Percentiles rank a stretch among this genome's conserved stretches.
phyloP scores from a whole-genome alignment of 768 basidiomycete species.

The Tremella yokohamensis region DNA sequence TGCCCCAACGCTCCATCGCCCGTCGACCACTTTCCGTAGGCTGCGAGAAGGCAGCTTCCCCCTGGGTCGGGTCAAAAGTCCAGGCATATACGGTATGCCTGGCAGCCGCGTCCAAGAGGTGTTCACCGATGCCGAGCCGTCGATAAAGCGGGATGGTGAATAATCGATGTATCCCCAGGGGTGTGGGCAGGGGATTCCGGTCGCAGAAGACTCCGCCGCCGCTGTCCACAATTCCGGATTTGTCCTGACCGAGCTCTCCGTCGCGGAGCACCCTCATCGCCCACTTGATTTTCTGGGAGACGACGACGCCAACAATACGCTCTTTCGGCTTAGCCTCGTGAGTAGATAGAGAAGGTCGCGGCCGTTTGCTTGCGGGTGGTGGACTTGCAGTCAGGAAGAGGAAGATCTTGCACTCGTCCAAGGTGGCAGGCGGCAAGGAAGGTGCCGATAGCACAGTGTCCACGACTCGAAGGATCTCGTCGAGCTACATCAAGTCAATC shows the following conservation, averaged over 20 bases:
- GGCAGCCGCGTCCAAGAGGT: conserved; percentile 37
- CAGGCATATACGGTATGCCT: conserved; percentile 43
- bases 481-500: conserved; percentile 26
- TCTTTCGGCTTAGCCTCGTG: conserved; percentile 20
- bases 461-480: conserved; percentile 45
- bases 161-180: conserved; percentile 47
- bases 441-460: conserved; percentile 48
- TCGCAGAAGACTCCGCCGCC: conserved; percentile 45
- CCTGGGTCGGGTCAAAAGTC: conserved; percentile 26
- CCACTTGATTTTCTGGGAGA: conserved; percentile 45
- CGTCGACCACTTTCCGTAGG: conserved; percentile 44
- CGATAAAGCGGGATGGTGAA: conserved; percentile 45
- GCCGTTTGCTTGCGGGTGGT: conserved; percentile 29
- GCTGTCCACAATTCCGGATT: conserved; percentile 19
- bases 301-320: conserved; percentile 43
- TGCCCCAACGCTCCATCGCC: conserved; percentile 47
- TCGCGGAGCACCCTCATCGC: conserved; percentile 39
- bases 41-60: conserved; percentile 48
- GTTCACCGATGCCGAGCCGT: conserved; percentile 25
- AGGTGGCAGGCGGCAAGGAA: conserved; percentile 35
- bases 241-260: conserved; percentile 9
- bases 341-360: background rate
- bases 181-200: conserved; percentile 35
- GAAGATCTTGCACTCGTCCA: conserved; percentile 45
- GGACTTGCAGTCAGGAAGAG: conserved; percentile 44